A percentile compares a stretch with the other conserved stretches of the same genome.
Evolutionary conservation across 352 stramenopile species (phyloP).

Genomic region (Globisporangium cystogenes): DNA sequence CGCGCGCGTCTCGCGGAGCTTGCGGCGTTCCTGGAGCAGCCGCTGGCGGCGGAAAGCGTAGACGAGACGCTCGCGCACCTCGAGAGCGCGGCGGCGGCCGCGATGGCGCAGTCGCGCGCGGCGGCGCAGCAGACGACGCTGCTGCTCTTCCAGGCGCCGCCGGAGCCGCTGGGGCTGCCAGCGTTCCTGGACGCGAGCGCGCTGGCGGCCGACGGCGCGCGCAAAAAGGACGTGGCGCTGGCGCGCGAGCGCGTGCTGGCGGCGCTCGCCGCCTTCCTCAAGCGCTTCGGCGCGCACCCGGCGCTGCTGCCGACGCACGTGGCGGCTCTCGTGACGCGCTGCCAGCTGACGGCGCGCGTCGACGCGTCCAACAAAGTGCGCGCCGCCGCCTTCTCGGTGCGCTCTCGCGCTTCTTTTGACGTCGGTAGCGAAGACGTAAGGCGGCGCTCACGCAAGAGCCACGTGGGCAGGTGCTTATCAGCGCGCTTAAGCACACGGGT

Average conservation of each 20-base stretch:
- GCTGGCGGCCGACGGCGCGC: constrained; percentile 36
- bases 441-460: too few species aligned
- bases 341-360: constrained; percentile 43
- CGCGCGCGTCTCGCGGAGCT: constrained; percentile 56
- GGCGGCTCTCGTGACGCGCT: constrained; percentile 29
- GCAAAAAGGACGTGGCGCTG: constrained; percentile 52
- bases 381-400: constrained; percentile 33
- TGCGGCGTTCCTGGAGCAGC: constrained; percentile 46
- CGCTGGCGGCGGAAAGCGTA: constrained; percentile 53
- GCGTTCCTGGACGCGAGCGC: constrained; percentile 50
- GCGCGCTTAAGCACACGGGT: constrained; percentile 39
- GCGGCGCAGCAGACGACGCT: constrained; percentile 61
- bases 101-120: constrained; percentile 53
- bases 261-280: constrained; percentile 43
- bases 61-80: constrained; percentile 61
- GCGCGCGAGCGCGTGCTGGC: constrained; percentile 44
- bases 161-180: constrained; percentile 42
- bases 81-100: constrained; percentile 28
- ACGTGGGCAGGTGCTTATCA: constrained; percentile 39
- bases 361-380: constrained; percentile 71
- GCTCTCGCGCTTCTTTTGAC: not conserved
- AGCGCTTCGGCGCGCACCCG: constrained; percentile 35
- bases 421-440: too few species aligned
- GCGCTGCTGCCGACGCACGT: constrained; percentile 48
- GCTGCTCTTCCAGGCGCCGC: constrained; percentile 44